A percentile compares a stretch with the other conserved stretches of the same genome.
These are phyloP conservation scores for Westerdykella aurantiaca DNA, from an alignment of 2,329 filamentous ascomycete species.

Conservation along the genomic window DNA sequence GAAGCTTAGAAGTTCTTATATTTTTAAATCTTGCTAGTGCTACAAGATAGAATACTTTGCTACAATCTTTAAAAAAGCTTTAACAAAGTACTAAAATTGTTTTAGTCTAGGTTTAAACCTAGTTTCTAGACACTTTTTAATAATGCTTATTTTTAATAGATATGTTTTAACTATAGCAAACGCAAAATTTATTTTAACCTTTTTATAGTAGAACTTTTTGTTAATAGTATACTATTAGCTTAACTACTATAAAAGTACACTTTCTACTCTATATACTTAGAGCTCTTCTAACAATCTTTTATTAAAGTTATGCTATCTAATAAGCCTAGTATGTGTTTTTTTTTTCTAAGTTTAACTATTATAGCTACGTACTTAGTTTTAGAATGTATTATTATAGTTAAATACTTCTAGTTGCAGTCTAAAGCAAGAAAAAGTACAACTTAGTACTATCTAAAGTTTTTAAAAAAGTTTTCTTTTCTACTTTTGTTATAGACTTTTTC, in stretches of 20 bases:
- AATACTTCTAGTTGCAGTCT: slow-evolving; percentile 20
- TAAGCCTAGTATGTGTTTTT: slow-evolving; percentile 40
- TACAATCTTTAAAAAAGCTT: too few relatives aligned
- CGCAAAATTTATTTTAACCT: too few relatives aligned
- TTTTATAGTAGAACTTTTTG: slow-evolving; percentile 48
- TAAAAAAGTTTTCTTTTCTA: slow-evolving; percentile 23
- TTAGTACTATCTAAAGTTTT: slow-evolving; percentile 35
- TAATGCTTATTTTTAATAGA: slow-evolving; percentile 26
- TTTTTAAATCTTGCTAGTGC: too few relatives aligned
- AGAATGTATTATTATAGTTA: slow-evolving; percentile 19
- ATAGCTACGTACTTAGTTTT: slow-evolving; percentile 33
- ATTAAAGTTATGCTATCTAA: slow-evolving; percentile 44
- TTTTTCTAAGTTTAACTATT: slow-evolving; percentile 26
- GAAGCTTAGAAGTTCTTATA: slow-evolving; percentile 14
- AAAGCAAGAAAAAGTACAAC: slow-evolving; percentile 9
- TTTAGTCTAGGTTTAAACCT: slow-evolving; percentile 18
- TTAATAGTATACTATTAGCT: slow-evolving; percentile 47
- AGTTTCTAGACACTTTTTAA: slow-evolving; percentile 9
- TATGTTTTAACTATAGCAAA: slow-evolving; percentile 35
- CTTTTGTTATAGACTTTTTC: slow-evolving; percentile 16
- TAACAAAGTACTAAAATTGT: too few relatives aligned
- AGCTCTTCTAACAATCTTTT: slow-evolving; percentile 39
- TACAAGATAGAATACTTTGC: too few relatives aligned
- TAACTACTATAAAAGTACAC: slow-evolving; percentile 46
- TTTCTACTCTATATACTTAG: slow-evolving; percentile 35